Conservation (phyloP, 805 yeast species). For the Candida gorgasii region DNA sequence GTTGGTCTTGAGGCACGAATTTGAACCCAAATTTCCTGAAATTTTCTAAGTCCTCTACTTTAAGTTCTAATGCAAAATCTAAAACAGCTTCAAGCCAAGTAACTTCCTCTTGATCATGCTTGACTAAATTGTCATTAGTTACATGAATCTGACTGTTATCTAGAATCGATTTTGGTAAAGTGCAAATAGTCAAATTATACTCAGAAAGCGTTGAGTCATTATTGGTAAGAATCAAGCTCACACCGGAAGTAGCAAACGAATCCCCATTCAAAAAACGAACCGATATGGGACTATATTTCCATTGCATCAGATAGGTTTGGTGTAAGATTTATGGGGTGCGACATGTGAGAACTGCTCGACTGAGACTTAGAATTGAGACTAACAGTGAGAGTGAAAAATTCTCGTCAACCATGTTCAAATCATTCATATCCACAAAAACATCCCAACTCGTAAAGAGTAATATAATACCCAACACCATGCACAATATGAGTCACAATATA, state of each 20-base stretch:
- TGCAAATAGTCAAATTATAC: conserved; percentile 19
- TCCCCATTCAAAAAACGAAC: conserved; percentile 22
- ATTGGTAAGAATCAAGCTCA: conserved; percentile 16
- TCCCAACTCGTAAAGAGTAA: background rate
- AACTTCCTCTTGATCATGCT: conserved; percentile 12
- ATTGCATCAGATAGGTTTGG: too few relatives aligned
- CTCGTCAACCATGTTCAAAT: conserved; percentile 4
- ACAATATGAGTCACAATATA: background rate
- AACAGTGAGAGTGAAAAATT: conserved; percentile 4
- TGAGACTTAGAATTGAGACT: too few relatives aligned
- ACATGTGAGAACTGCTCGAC: too few relatives aligned
- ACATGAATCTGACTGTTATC: conserved; percentile 12
- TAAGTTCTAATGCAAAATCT: conserved; percentile 5
- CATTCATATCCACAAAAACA: background rate
- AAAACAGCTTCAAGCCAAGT: conserved; percentile 17
- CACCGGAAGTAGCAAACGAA: conserved; percentile 24
- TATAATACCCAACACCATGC: background rate
- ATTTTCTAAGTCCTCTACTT: conserved; percentile 11
- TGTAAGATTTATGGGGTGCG: too few relatives aligned
- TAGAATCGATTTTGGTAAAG: conserved; percentile 14
- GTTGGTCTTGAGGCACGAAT: conserved; percentile 22
- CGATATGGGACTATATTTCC: conserved; percentile 22
- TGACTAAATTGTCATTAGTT: conserved; percentile 10
- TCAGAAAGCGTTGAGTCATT: conserved; percentile 8
- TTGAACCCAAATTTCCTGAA: conserved; percentile 25